Evolutionary conservation across 805 yeast genomes (phyloP), one percentile per base, ranked within the genome.

Genomic region (Metschnikowia peoriensis): DNA sequence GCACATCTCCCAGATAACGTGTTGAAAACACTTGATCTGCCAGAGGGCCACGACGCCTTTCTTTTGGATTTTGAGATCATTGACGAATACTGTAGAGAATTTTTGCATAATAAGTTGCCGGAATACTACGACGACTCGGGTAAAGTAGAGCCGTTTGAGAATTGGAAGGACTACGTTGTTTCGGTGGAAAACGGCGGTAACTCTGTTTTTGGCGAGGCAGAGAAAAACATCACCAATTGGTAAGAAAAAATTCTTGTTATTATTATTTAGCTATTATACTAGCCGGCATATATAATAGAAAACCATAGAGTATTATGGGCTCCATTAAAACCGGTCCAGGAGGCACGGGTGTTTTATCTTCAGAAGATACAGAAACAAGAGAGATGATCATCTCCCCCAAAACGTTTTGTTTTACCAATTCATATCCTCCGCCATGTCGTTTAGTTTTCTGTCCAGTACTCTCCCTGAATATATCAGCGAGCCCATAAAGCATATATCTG

Each of bases 21-120:
- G 7, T 73, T 94, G 58, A 83, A 85, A 59, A 83, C 84, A 61
- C 85, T 94, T 41, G 82, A 88, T 56, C 91, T 97, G 1, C 94
- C 93, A 11, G 99, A 94, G 62, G 99, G 99, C 15, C 99, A 94
- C 65, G 99, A 94, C 73, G 99, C 98, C 2, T 94, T 94, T 65
- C 72, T 94, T 54, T 76, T 94, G 45, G 99, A 94, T 68, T 94
- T 94, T 68, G 86, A 83, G 46, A 82, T 84, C 47, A 90, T 94
- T 52, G 89, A 94, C 66, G 75, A 80, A 38, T 75, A 86, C 57
- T 83, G 96, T 49, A 70, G 81, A 42, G 81, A 80, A 3, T 94
- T 93, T 68, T 76, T 93, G 63, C 71, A 69, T 27, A 68, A 72
- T 40, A 75, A 84, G 51, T 70, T 86, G 50, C 78, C 84, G 1